Percentiles rank a stretch among this genome's conserved stretches.
phyloP scores from a whole-genome alignment of 352 stramenopile species.

The Phytophthora ramorum region DNA sequence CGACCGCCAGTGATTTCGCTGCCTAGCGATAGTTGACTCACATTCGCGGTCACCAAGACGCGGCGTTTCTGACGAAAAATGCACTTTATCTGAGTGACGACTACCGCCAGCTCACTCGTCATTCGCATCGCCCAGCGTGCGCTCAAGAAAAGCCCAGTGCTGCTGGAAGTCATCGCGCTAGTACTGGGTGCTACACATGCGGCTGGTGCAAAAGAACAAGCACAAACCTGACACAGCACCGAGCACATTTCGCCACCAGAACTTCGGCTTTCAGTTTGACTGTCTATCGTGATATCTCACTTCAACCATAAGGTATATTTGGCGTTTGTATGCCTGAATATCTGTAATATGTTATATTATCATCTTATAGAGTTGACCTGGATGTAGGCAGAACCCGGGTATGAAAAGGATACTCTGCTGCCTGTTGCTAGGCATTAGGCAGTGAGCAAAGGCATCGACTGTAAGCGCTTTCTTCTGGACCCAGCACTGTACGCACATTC shows the following conservation, averaged over 20 bases:
- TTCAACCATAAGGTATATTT: constrained; percentile 9
- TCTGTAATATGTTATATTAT: not conserved
- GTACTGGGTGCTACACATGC: constrained; percentile 5
- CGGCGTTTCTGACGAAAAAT: not conserved
- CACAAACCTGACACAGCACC: not conserved
- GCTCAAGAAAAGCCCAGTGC: constrained; percentile 22
- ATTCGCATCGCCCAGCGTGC: not conserved
- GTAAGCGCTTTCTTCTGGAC: not conserved
- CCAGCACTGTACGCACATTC: constrained; percentile 2
- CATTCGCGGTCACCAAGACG: constrained; percentile 3
- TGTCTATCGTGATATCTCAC: constrained; percentile 5
- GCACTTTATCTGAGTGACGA: too few relatives aligned
- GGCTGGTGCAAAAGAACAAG: constrained; percentile 14
- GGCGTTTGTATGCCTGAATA: not conserved
- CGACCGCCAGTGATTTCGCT: constrained; percentile 13
- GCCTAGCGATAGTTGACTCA: constrained; percentile 20
- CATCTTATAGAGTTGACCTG: constrained; percentile 2
- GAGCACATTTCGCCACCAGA: too few relatives aligned
- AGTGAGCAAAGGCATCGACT: not conserved
- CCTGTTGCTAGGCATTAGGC: constrained; percentile 16
- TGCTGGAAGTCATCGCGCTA: not conserved
- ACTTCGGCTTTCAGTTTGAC: too few relatives aligned
- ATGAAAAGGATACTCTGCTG: constrained; percentile 17
- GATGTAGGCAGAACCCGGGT: constrained; percentile 24
- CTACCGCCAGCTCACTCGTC: too few relatives aligned